Evolutionary conservation across 257 asterid genomes (phyloP).

Genomic region (Craterostigma plantagineum): DNA sequence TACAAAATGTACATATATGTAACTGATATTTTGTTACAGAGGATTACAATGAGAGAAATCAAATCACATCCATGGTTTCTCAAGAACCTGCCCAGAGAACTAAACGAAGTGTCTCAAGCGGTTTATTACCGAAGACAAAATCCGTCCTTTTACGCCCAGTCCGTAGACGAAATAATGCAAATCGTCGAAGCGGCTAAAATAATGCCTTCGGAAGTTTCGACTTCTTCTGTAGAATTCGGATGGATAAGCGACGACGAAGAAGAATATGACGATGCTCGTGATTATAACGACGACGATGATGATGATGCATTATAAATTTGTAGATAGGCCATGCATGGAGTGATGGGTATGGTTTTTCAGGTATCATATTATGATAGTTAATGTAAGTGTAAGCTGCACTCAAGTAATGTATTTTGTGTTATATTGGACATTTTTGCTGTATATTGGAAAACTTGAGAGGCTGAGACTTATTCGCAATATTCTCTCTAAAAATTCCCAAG

Average conservation of each 20-base stretch:
- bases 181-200: slow-evolving; percentile 65
- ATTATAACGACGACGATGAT: slow-evolving; percentile 9
- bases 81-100: slow-evolving; percentile 66
- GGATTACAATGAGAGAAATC: slow-evolving; percentile 46
- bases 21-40: slow-evolving; percentile 15
- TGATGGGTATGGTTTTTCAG: no score
- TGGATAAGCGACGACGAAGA: slow-evolving; percentile 57
- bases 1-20: no score
- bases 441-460: no score
- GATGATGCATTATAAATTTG: slow-evolving; percentile 35
- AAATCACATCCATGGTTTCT: slow-evolving; percentile 71
- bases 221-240: slow-evolving; percentile 40
- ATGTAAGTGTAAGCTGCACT: no score
- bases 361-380: no score
- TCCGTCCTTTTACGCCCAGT: slow-evolving; percentile 48
- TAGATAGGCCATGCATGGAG: no score
- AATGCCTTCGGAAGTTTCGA: slow-evolving; percentile 41
- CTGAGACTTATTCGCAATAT: no score
- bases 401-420: no score
- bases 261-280: slow-evolving; percentile 26
- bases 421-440: no score
- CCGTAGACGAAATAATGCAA: slow-evolving; percentile 50
- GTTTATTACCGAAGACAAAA: slow-evolving; percentile 37
- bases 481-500: no score
- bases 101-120: slow-evolving; percentile 55